Evolutionary conservation across 2,329 filamentous ascomycete species (phyloP).

Genomic region (Alternaria metachromatica): DNA sequence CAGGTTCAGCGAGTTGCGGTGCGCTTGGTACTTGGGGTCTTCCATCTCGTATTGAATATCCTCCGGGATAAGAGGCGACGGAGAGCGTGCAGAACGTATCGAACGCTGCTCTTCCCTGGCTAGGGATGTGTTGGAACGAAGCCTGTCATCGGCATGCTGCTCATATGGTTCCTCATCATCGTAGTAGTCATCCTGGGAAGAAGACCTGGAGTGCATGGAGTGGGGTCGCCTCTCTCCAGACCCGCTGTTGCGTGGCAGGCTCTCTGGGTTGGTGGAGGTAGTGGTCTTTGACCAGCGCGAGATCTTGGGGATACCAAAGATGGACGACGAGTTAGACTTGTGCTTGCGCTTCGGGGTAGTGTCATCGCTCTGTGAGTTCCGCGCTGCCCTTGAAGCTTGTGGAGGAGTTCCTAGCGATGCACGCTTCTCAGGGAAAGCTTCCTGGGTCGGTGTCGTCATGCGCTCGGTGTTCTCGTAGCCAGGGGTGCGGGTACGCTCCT

Average conservation of each 20-base stretch:
- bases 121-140: conserved; percentile 51
- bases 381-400: conserved; percentile 49
- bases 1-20: conserved; percentile 79
- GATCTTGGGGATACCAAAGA: conserved; percentile 80
- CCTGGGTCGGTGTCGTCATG: conserved; percentile 67
- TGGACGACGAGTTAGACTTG: conserved; percentile 81
- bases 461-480: conserved; percentile 66
- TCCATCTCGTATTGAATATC: conserved; percentile 55
- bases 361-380: conserved; percentile 70
- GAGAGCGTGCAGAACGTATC: conserved; percentile 52
- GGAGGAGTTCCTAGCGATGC: conserved; percentile 60
- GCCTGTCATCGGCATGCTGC: conserved; percentile 64
- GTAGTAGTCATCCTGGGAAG: conserved; percentile 72
- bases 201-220: conserved; percentile 75
- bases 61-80: conserved; percentile 62
- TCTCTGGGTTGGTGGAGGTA: conserved; percentile 81
- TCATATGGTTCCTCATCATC: conserved; percentile 65
- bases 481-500: conserved; percentile 64
- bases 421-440: conserved; percentile 51
- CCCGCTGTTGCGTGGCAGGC: conserved; percentile 70
- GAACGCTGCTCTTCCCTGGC: conserved; percentile 34
- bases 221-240: conserved; percentile 66
- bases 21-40: conserved; percentile 81
- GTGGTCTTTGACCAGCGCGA: conserved; percentile 98
- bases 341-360: conserved; percentile 86